Conservation (phyloP, 306 rosid species). For the Cicer bijugum region DNA sequence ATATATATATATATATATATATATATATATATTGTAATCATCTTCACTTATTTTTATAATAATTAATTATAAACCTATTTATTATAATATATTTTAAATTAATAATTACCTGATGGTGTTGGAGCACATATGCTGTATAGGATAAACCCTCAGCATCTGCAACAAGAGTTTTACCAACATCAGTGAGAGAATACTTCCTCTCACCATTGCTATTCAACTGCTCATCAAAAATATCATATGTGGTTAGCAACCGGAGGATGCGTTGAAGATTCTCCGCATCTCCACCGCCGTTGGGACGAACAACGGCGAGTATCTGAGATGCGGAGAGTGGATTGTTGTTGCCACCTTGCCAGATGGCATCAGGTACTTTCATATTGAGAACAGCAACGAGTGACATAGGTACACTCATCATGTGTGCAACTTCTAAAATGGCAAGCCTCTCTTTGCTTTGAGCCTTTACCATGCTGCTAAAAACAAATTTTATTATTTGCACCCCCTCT, state of each 20-base stretch:
- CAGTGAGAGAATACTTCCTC: slow-evolving; percentile 67
- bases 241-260: slow-evolving; percentile 71
- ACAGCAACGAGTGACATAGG: slow-evolving; percentile 84
- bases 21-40: no score
- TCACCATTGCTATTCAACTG: slow-evolving; percentile 45
- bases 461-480: background rate
- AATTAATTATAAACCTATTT: no score
- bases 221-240: slow-evolving; percentile 67
- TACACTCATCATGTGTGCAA: slow-evolving; percentile 85
- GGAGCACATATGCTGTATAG: slow-evolving; percentile 65
- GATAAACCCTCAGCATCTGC: slow-evolving; percentile 63
- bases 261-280: slow-evolving; percentile 80
- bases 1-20: no score
- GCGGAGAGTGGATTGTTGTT: slow-evolving; percentile 69
- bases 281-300: slow-evolving; percentile 55
- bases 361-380: slow-evolving; percentile 70
- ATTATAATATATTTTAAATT: background rate
- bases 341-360: slow-evolving; percentile 71
- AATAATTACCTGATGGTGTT: slow-evolving; percentile 68
- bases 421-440: slow-evolving; percentile 61
- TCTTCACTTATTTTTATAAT: no score
- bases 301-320: slow-evolving; percentile 53
- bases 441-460: slow-evolving; percentile 50
- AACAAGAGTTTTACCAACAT: slow-evolving; percentile 68
- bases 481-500: background rate